Percentiles rank a stretch among this genome's conserved stretches.
Evolutionary conservation across 106 monocot genomes (phyloP).

Genomic region (Apostasia ramifera): DNA sequence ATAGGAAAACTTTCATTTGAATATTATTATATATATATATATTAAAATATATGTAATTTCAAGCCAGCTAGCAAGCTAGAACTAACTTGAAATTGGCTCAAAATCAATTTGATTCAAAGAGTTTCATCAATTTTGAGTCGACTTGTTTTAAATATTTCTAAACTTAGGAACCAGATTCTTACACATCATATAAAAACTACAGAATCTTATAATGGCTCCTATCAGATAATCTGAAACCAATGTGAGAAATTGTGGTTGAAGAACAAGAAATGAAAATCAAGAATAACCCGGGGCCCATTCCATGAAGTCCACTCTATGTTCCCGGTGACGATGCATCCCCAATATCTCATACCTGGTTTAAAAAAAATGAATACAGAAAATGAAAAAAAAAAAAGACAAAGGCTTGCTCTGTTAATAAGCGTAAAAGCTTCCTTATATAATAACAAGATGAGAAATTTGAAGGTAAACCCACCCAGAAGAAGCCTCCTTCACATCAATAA

Average conservation of each 20-base stretch:
- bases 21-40: too few species aligned
- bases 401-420: background rate
- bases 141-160: too few species aligned
- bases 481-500: constrained; percentile 24
- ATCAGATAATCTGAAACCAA: too few species aligned
- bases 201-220: too few species aligned
- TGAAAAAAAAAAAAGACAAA: background rate
- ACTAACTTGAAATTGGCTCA: too few species aligned
- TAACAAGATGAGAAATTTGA: background rate
- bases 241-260: background rate
- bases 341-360: constrained; percentile 44
- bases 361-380: background rate
- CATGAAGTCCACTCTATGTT: constrained; percentile 71
- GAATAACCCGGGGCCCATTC: constrained; percentile 68
- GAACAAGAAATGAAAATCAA: background rate
- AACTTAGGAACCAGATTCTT: too few species aligned
- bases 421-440: background rate
- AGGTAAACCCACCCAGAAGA: constrained; percentile 38
- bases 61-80: too few species aligned
- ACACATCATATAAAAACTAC: too few species aligned
- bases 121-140: too few species aligned
- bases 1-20: too few species aligned
- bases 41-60: too few species aligned
- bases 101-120: too few species aligned
- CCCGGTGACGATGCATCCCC: constrained; percentile 60